A percentile compares a stretch with the other conserved stretches of the same genome.
Evolutionary conservation across 352 stramenopile species (phyloP).

Genomic region (Peronospora tabacina): DNA sequence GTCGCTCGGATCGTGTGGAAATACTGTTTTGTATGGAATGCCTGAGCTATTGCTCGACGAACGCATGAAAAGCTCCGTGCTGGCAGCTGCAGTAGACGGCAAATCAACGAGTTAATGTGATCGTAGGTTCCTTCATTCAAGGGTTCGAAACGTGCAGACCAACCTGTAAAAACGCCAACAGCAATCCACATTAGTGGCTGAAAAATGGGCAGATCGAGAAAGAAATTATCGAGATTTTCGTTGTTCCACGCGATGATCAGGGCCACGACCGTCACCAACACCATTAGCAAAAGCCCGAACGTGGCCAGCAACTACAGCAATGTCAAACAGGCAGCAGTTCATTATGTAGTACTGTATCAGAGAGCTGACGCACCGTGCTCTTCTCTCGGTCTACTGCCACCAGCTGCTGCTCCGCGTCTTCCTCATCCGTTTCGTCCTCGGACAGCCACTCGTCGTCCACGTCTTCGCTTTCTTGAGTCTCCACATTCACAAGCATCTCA

Average conservation of each 20-base stretch:
- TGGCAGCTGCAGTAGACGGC: slow-evolving; percentile 30
- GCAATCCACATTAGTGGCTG: slow-evolving; percentile 74
- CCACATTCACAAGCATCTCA: slow-evolving; percentile 7
- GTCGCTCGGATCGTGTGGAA: slow-evolving; percentile 43
- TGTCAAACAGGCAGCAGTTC: neutral
- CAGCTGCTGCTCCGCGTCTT: slow-evolving; percentile 34
- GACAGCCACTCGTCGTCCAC: slow-evolving; percentile 39
- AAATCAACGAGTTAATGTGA: slow-evolving; percentile 7
- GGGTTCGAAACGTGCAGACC: neutral
- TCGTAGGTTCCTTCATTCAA: neutral
- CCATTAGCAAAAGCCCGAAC: slow-evolving; percentile 60
- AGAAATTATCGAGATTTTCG: slow-evolving; percentile 28
- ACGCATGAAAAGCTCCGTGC: slow-evolving; percentile 39
- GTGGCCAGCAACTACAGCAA: slow-evolving; percentile 50
- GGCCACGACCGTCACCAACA: slow-evolving; percentile 55
- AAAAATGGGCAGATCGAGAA: slow-evolving; percentile 64
- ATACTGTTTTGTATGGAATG: slow-evolving; percentile 48
- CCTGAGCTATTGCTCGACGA: slow-evolving; percentile 17
- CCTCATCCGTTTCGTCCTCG: slow-evolving; percentile 33
- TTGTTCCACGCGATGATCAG: slow-evolving; percentile 50
- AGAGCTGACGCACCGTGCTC: slow-evolving; percentile 35
- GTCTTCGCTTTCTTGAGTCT: slow-evolving; percentile 20
- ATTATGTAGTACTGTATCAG: neutral
- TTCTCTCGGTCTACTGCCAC: slow-evolving; percentile 33
- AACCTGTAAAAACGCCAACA: slow-evolving; percentile 69